A percentile compares a stretch with the other conserved stretches of the same genome.
phyloP scores from a whole-genome alignment of 345 rosid species.

The Angophora floribunda region DNA sequence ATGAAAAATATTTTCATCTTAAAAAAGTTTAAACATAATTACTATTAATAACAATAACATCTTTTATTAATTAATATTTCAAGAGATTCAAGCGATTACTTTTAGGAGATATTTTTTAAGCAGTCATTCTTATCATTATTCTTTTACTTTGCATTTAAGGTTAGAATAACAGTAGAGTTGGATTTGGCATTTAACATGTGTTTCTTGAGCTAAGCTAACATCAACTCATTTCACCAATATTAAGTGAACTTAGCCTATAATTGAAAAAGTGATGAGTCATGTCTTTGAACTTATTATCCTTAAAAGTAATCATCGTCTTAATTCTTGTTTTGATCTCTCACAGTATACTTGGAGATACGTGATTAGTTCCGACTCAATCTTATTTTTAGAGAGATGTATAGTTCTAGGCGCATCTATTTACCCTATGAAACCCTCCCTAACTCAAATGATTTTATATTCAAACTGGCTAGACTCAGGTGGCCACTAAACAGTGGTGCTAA shows the following conservation, averaged over 20 bases:
- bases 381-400: neutral
- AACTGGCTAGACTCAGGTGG: neutral
- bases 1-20: neutral
- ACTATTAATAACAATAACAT: fast-evolving
- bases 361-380: neutral
- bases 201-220: neutral
- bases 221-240: neutral
- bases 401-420: neutral
- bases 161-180: neutral
- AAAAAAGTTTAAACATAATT: neutral
- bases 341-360: neutral
- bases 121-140: neutral
- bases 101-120: neutral
- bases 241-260: neutral
- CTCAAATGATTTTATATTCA: neutral
- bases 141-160: neutral
- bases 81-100: neutral
- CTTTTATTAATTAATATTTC: neutral
- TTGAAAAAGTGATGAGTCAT: neutral
- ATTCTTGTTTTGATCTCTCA: neutral
- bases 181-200: neutral
- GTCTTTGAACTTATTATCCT: neutral
- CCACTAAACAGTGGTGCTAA: slow-evolving; percentile 2
- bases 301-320: neutral
- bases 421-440: neutral